Evolutionary conservation across 2,329 filamentous ascomycete genomes (phyloP), one percentile per base, ranked within the genome.

Genomic region (Ascosphaera acerosa): DNA sequence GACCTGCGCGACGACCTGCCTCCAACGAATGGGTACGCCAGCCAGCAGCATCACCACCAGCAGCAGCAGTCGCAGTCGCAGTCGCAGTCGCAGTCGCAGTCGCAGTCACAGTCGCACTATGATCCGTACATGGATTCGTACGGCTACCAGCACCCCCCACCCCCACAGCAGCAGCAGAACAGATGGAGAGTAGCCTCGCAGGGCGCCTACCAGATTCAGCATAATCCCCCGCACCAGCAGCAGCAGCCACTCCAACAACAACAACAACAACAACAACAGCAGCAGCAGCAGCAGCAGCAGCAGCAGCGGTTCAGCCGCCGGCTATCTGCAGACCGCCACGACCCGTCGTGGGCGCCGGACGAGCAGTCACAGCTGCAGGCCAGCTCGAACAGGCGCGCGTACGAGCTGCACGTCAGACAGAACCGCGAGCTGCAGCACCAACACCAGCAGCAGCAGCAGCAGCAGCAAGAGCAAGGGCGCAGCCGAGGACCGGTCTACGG

Each of bases 1-100:
- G 63, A 68, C 10, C 40, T 55, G 25, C 47, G 44, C 27, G 55
- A 58, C 16, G 50, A 58, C n/a, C 42, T 55, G 25, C 47, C 53
- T 18, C n/a, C n/a, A n/a, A 50, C 50, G 33, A 49, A 55, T 37
- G 45, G 53, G 15, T 62, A 58, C 35, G 44, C 53, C 33, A 58
- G 59, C 36, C 48, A 46, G 40, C 6, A 36, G 40, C 15, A 42
- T 38, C n/a, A 36, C 43, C 18, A 39, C 36, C 17, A 36, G 34
- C 15, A 44, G 52, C 45, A 30, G 41, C 49, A 53, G 37, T 47
- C 55, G 33, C 52, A 61, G 41, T 44, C 53, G 35, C 49, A 62
- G 36, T 37, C 57, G 40, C 53, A 61, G 32, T 57, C 58, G 2
- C 54, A 66, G 42, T 45, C 37, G 36, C 19, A 38, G 39, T 28